Evolutionary conservation across 2,329 filamentous ascomycete genomes (phyloP), one percentile per base, ranked within the genome.

Genomic region (Neonectria magnoliae): DNA sequence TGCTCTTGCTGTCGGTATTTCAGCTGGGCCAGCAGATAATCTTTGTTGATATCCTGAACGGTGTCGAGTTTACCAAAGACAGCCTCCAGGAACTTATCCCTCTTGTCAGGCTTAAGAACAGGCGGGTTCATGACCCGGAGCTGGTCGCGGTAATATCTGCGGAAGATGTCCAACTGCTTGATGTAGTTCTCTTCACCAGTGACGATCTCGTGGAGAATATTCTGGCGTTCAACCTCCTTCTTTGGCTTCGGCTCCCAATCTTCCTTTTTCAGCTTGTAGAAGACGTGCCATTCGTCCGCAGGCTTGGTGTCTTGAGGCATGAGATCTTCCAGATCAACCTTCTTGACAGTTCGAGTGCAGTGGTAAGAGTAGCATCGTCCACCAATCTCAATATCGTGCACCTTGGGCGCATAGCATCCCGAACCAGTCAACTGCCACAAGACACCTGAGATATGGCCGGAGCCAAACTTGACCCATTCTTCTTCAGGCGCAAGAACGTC

Each of bases 1-100:
- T 99, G 95, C 76, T 98, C 96, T 74, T 96, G 92, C 78, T 99
- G 96, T 27, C 96, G 90, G 77, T 98, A 99, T 76, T 98, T 98
- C 73, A 99, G 87, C 78, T 98, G 95, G 2, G 95, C 92, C 25
- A 99, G 82, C 20, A 99, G 86, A 77, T 96, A 91, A 67, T 98
- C 94, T 78, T 97, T 96, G 79, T 98, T 98, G 72, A 94, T 93
- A 70, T 91, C 89, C 75, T 95, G 92, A 38, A 99, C 93, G 0
- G 90, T 88, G 68, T 98, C 95, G 1, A 96, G 89, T 74, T 93
- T 96, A 56, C 96, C 94, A 78, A 99, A 99, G 0, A 98, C 95
- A 41, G 92, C 90, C 16, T 85, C 84, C 64, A 98, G 80, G 77
- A 99, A 99, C 72, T 89, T 91, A 22, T 91, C 87, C 52, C 95